Evolutionary conservation across 148 eudicot genomes (phyloP), one percentile per base, ranked within the genome.

Genomic region (Rhododendron kiyosumense): DNA sequence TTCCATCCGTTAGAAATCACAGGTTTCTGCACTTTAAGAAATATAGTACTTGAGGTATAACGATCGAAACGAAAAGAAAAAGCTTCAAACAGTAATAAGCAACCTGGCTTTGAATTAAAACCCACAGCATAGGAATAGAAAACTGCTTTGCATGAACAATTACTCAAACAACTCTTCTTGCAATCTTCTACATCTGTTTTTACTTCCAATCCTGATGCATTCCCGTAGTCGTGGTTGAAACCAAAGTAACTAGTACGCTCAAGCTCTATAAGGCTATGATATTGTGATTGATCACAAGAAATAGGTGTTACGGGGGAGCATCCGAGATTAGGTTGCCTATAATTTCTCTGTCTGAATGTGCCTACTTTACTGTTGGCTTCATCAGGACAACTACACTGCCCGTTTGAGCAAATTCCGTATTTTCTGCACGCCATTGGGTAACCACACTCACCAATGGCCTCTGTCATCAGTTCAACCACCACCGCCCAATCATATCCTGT

Each of bases 121-220:
- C 12, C 32, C 75, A 69, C 7, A 5, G 85, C 28, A 87, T 84
- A 2, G 74, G 48, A 69, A 85, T 85, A 87, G 2, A 89, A 3
- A 78, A 84, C 87, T 45, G 89, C 91, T 73, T 85, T 85, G 75
- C 91, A 89, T 0, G 87, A 82, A 80, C 91, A 89, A 36, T 87
- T 85, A 20, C 13, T 57, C 28, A 85, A 73, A 78, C 91, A 89
- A 15, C 77, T 79, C 41, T 78, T 59, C 84, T 86, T 88, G 84
- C 88, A 90, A 34, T 20, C 34, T 75, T 86, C 83, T 46, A 86
- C 2, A 4, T 84, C 65, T 5, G 76, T 77, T 9, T 52, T 24
- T 6, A 22, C 32, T 11, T 45, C 0, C 46, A 69, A 69, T 0
- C 8, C 18, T 69, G 75, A 7, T 20, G n/a, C 26, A 63, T 69